These are phyloP conservation scores for Asterella californica DNA, from an alignment of 225 moss, liverwort and hornwort genomes.

Conservation along the genomic window DNA sequence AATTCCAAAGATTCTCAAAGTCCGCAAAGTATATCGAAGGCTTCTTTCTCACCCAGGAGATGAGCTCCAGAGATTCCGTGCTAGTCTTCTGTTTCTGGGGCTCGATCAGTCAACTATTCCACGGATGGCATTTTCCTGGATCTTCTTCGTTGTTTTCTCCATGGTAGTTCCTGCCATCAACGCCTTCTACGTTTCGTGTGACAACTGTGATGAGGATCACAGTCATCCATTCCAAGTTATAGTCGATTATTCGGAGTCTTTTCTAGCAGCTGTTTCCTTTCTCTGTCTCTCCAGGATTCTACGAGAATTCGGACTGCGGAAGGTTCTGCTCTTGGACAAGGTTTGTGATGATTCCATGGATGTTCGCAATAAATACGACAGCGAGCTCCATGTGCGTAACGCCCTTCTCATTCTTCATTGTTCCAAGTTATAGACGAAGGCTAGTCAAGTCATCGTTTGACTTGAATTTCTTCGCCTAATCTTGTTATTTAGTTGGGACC, in stretches of 20 bases:
- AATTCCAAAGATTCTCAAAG: background rate
- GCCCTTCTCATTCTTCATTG: background rate
- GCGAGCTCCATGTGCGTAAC: conserved; percentile 60
- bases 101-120: conserved; percentile 65
- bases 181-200: conserved; percentile 59
- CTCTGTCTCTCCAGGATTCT: conserved; percentile 62
- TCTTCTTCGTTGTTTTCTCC: conserved; percentile 55
- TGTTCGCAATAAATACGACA: conserved; percentile 60
- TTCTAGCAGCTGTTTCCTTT: conserved; percentile 74
- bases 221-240: conserved; percentile 66
- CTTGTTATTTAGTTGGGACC: too few relatives aligned
- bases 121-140: conserved; percentile 60
- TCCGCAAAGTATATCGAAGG: conserved; percentile 22
- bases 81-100: conserved; percentile 55
- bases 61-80: conserved; percentile 70
- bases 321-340: conserved; percentile 67
- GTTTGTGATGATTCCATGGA: conserved; percentile 53
- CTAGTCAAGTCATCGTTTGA: too few relatives aligned
- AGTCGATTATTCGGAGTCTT: conserved; percentile 65
- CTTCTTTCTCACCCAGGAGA: conserved; percentile 29
- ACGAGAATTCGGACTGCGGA: conserved; percentile 64
- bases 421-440: too few relatives aligned
- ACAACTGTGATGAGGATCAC: conserved; percentile 61
- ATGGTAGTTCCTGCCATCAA: conserved; percentile 56
- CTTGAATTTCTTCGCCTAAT: too few relatives aligned